A percentile compares a stretch with the other conserved stretches of the same genome.
phyloP scores from a whole-genome alignment of 768 basidiomycete species.

The Russula earlei region DNA sequence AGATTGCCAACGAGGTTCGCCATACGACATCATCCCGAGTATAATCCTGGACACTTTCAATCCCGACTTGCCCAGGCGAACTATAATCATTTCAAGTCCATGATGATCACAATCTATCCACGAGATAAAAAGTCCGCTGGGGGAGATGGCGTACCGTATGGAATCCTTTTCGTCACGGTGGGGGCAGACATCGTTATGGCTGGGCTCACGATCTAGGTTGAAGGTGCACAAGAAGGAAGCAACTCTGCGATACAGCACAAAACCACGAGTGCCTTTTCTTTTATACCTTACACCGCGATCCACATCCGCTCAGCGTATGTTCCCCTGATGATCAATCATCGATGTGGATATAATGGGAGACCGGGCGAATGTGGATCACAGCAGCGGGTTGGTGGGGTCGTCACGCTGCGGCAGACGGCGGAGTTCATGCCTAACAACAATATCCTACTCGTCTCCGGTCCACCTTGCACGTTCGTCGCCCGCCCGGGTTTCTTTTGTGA shows the following conservation, averaged over 20 bases:
- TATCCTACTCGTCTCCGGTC: too few species aligned
- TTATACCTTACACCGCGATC: not conserved
- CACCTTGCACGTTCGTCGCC: too few species aligned
- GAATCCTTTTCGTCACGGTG: not conserved
- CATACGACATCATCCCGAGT: slow-evolving; percentile 57
- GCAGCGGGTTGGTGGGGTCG: too few species aligned
- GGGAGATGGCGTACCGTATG: not conserved
- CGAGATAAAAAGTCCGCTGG: not conserved
- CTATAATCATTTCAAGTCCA: slow-evolving; percentile 8
- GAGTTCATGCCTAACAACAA: too few species aligned
- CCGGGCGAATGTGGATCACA: too few species aligned
- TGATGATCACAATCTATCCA: not conserved
- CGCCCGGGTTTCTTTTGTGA: too few species aligned
- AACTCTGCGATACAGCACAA: not conserved
- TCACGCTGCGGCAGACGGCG: too few species aligned
- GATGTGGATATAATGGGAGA: too few species aligned
- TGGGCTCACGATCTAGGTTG: not conserved
- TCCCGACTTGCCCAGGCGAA: slow-evolving; percentile 39
- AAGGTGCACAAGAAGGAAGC: not conserved
- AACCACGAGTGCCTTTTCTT: not conserved
- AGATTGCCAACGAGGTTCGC: slow-evolving; percentile 24
- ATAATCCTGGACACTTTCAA: slow-evolving; percentile 58
- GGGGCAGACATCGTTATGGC: not conserved
- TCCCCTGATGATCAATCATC: too few species aligned
- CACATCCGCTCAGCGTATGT: not conserved